Conservation (phyloP, 2,329 filamentous ascomycete species). For the Myriangium duriaei region DNA sequence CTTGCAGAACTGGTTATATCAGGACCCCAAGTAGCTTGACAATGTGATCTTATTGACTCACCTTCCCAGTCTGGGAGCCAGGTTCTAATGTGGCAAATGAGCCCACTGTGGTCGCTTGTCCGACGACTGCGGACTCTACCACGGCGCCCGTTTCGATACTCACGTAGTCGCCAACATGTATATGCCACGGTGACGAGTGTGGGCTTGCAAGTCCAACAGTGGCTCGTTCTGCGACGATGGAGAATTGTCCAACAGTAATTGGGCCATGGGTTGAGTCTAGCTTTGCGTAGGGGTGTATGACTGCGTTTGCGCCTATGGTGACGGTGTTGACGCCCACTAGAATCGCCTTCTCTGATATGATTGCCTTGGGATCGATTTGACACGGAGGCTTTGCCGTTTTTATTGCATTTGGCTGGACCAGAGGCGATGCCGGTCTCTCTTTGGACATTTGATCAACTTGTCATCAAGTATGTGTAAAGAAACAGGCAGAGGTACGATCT, state of each 20-base stretch:
- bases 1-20: slow-evolving; percentile 29
- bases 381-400: slow-evolving; percentile 23
- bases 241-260: slow-evolving; percentile 37
- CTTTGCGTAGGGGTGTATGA: slow-evolving; percentile 73
- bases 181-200: slow-evolving; percentile 17
- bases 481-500: no score
- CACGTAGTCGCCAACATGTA: slow-evolving; percentile 30
- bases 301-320: slow-evolving; percentile 60
- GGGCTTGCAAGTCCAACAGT: slow-evolving; percentile 21
- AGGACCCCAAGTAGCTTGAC: no score
- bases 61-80: slow-evolving; percentile 34
- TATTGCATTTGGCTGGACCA: not conserved
- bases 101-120: slow-evolving; percentile 20
- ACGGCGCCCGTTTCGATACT: slow-evolving; percentile 32
- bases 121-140: slow-evolving; percentile 23
- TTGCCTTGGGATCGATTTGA: slow-evolving; percentile 33
- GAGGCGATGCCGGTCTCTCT: not conserved
- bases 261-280: slow-evolving; percentile 30
- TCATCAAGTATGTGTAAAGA: no score
- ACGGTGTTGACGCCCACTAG: slow-evolving; percentile 64
- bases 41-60: slow-evolving; percentile 15
- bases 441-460: no score
- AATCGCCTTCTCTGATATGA: slow-evolving; percentile 36
- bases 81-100: slow-evolving; percentile 21
- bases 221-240: slow-evolving; percentile 62